phyloP scores from a whole-genome alignment of 305 asterid genomes.

The Solanum hybrid region DNA sequence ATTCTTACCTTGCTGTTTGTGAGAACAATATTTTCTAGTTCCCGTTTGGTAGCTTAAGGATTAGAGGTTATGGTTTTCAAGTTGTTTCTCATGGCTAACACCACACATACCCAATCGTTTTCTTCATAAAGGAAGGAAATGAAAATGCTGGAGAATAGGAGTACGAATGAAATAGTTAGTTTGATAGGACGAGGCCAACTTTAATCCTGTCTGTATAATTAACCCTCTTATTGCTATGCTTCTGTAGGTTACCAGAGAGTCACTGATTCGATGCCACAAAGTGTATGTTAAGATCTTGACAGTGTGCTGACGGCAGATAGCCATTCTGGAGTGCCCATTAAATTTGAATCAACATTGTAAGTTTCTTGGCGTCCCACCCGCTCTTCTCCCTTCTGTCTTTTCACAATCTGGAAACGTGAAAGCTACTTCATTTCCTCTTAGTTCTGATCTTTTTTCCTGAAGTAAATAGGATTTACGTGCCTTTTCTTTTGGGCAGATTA shows the following conservation, averaged over 20 bases:
- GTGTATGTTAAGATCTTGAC: constrained; percentile 3
- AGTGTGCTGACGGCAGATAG: constrained; percentile 11
- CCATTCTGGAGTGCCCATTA: constrained; percentile 7
- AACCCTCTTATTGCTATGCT: not conserved
- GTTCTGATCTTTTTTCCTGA: not conserved
- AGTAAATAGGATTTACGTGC: not conserved
- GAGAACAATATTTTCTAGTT: not conserved
- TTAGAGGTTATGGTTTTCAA: not conserved
- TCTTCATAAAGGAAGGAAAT: not conserved
- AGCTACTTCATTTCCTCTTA: not conserved
- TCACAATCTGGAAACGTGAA: not conserved
- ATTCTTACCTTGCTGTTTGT: not conserved
- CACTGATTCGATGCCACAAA: constrained; percentile 31
- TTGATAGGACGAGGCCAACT: not conserved
- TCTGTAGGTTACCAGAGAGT: constrained; percentile 85
- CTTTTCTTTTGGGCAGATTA: not conserved
- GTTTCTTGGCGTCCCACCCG: not conserved
- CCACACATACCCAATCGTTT: not conserved
- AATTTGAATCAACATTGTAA: not conserved
- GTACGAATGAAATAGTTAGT: not conserved
- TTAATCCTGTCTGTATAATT: not conserved
- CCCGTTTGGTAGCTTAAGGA: not conserved
- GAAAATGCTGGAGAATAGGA: not conserved
- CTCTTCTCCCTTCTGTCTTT: not conserved
- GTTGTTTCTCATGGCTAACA: not conserved